Conservation (phyloP, 1,284 basidiomycete species). For the Papiliotrema laurentii region DNA sequence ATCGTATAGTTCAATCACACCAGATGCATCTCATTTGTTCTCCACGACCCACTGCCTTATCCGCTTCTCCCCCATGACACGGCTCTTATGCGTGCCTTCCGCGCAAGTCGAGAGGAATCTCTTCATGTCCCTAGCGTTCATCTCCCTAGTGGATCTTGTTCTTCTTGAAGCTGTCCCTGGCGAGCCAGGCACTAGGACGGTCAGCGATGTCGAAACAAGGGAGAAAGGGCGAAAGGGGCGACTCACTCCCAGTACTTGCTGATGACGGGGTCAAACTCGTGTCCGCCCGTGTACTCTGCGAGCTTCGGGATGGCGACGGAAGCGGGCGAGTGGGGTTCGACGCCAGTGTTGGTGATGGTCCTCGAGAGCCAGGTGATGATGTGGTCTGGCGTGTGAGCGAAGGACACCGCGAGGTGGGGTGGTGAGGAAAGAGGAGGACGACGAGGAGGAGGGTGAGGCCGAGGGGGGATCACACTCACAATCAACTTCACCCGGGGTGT, state of each 20-base stretch:
- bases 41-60: too few species aligned
- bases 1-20: too few species aligned
- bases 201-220: neutral
- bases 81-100: too few species aligned
- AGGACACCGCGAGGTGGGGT: too few species aligned
- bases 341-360: constrained; percentile 36
- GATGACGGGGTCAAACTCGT: constrained; percentile 35
- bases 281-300: constrained; percentile 31
- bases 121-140: neutral
- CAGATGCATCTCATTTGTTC: too few species aligned
- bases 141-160: constrained; percentile 34
- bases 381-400: constrained; percentile 31
- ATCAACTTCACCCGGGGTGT: constrained; percentile 38
- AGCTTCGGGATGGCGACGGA: constrained; percentile 28
- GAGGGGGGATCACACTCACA: constrained; percentile 23
- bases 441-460: neutral
- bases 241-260: constrained; percentile 44
- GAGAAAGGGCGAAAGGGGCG: neutral
- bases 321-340: constrained; percentile 23
- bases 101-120: too few species aligned
- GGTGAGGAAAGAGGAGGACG: too few species aligned
- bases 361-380: constrained; percentile 45
- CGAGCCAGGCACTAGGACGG: constrained; percentile 25
- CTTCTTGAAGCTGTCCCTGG: constrained; percentile 33
- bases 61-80: neutral